Conservation (phyloP, 208 protist genomes). For the Trypanosoma congolense region DNA sequence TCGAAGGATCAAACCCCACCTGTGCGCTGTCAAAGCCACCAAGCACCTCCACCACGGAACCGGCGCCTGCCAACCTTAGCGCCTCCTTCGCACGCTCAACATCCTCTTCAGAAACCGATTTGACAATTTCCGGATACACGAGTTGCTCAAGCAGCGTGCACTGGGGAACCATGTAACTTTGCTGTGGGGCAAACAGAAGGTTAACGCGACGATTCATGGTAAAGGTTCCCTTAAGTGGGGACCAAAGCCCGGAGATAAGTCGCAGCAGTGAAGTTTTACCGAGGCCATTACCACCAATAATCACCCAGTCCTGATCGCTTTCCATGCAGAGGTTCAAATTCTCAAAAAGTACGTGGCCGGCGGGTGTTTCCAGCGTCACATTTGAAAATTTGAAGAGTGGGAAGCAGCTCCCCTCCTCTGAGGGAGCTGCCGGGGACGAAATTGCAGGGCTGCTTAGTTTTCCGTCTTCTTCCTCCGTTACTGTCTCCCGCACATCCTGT, state of each 20-base stretch:
- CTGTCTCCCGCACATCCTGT: slow-evolving; percentile 28
- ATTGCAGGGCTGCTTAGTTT: not conserved
- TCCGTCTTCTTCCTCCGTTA: not conserved
- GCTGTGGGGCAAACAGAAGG: slow-evolving; percentile 69
- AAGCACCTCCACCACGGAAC: slow-evolving; percentile 70
- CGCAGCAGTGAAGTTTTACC: slow-evolving; percentile 84
- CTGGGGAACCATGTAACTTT: slow-evolving; percentile 79
- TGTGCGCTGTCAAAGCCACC: slow-evolving; percentile 62
- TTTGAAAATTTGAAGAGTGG: slow-evolving; percentile 38
- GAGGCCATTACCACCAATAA: slow-evolving; percentile 78
- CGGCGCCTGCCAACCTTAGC: slow-evolving; percentile 56
- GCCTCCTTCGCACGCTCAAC: slow-evolving; percentile 39
- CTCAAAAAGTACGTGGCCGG: slow-evolving; percentile 52
- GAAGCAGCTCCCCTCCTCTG: slow-evolving; percentile 9
- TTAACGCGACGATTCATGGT: slow-evolving; percentile 37
- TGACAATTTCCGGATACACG: slow-evolving; percentile 45
- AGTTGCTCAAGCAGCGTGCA: slow-evolving; percentile 84
- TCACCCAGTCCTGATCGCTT: slow-evolving; percentile 74
- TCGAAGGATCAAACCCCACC: slow-evolving; percentile 44
- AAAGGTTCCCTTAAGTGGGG: slow-evolving; percentile 41
- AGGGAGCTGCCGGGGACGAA: slow-evolving; percentile 1
- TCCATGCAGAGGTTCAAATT: slow-evolving; percentile 51
- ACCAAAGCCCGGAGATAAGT: slow-evolving; percentile 81
- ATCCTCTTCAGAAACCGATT: slow-evolving; percentile 25
- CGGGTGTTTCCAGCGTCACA: slow-evolving; percentile 62